Conservation (phyloP, 805 yeast species). For the Ogataea saltuana region DNA sequence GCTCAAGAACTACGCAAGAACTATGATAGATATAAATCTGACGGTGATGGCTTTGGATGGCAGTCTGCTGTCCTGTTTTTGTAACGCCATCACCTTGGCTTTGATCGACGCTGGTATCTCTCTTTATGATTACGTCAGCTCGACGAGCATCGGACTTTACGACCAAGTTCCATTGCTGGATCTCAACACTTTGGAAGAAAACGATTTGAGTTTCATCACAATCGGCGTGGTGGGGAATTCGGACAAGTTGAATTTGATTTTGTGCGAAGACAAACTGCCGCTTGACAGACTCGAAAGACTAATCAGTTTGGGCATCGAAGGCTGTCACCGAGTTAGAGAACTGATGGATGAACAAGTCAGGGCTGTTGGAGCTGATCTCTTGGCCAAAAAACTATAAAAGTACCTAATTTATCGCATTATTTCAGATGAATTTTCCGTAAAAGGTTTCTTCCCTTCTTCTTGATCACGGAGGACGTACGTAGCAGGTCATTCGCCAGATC, state of each 20-base stretch:
- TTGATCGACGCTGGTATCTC: constrained; percentile 94
- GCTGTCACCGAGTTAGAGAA: constrained; percentile 78
- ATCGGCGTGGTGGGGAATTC: constrained; percentile 82
- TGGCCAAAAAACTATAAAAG: constrained; percentile 27
- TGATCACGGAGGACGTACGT: constrained; percentile 29
- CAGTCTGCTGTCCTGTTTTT: constrained; percentile 73
- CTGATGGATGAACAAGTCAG: constrained; percentile 86
- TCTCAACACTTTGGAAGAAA: constrained; percentile 78
- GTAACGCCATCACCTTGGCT: constrained; percentile 87
- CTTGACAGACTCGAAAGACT: constrained; percentile 76
- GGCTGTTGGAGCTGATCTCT: constrained; percentile 60
- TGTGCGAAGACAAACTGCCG: constrained; percentile 83
- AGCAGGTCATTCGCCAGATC: constrained; percentile 45
- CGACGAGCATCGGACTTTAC: constrained; percentile 76
- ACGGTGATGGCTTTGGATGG: constrained; percentile 91
- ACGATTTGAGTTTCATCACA: constrained; percentile 77
- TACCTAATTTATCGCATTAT: constrained; percentile 4
- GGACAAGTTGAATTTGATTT: constrained; percentile 72
- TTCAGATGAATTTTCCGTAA: constrained; percentile 28
- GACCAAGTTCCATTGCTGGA: constrained; percentile 80
- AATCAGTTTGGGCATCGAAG: constrained; percentile 81
- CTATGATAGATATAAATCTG: constrained; percentile 71
- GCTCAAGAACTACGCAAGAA: constrained; percentile 75
- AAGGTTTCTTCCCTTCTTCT: constrained; percentile 28
- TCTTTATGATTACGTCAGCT: constrained; percentile 85